A percentile compares a stretch with the other conserved stretches of the same genome.
Evolutionary conservation across 345 rosid genomes (phyloP).

Genomic region (Streptanthus diversifolius): DNA sequence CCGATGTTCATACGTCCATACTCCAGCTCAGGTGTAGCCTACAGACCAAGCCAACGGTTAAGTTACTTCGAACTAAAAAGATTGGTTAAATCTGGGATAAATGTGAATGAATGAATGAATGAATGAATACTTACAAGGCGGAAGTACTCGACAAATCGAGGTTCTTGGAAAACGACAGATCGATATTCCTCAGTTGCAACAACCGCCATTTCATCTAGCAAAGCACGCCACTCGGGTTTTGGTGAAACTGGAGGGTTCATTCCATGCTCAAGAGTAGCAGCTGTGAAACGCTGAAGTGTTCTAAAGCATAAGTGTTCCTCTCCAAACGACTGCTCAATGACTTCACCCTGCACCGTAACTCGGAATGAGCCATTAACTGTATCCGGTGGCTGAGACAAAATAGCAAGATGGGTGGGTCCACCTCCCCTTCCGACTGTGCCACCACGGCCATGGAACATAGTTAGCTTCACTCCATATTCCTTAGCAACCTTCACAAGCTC

Average conservation of each 20-base stretch:
- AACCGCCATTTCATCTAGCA: slow-evolving; percentile 91
- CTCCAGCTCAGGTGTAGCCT: slow-evolving; percentile 99
- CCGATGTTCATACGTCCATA: slow-evolving; percentile 99
- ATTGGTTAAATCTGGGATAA: background rate
- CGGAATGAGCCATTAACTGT: slow-evolving; percentile 91
- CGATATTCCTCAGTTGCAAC: slow-evolving; percentile 92
- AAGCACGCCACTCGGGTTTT: slow-evolving; percentile 89
- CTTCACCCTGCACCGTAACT: slow-evolving; percentile 97
- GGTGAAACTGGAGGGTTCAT: slow-evolving; percentile 93
- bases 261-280: slow-evolving; percentile 97
- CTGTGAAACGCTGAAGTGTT: slow-evolving; percentile 93
- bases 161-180: slow-evolving; percentile 82
- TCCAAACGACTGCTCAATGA: slow-evolving; percentile 94
- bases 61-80: background rate
- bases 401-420: slow-evolving; percentile 99
- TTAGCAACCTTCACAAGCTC: slow-evolving; percentile 91
- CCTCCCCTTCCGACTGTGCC: slow-evolving; percentile 99
- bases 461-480: slow-evolving; percentile 77
- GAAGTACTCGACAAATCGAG: slow-evolving; percentile 93
- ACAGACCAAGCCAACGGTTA: slow-evolving; percentile 22
- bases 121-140: slow-evolving; percentile 65
- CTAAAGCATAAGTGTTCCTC: slow-evolving; percentile 92
- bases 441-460: slow-evolving; percentile 99
- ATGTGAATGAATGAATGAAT: background rate
- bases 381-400: slow-evolving; percentile 99